These are phyloP conservation scores for Lipomyces mesembrius DNA, from an alignment of 805 yeast genomes.

Conservation along the genomic window DNA sequence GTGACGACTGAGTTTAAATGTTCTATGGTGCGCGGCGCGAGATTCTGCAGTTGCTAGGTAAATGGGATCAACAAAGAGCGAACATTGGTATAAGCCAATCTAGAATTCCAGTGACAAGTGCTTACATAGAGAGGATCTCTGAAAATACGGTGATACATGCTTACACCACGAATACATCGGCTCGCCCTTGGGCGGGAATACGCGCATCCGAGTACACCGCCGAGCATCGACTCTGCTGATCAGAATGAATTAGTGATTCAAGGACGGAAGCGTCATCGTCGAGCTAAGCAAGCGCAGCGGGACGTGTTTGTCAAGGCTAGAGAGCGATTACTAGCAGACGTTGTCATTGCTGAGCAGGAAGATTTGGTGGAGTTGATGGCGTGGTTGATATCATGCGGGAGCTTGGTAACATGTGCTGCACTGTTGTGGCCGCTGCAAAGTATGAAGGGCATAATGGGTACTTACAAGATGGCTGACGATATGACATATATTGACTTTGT, in stretches of 20 bases:
- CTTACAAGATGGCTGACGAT: neutral
- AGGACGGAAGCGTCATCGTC: slow-evolving; percentile 1
- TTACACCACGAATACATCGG: slow-evolving; percentile 4
- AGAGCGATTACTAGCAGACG: neutral
- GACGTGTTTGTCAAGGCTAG: neutral
- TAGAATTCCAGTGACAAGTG: neutral
- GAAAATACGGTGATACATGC: slow-evolving; percentile 3
- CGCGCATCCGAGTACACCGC: slow-evolving; percentile 1
- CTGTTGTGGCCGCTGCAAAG: slow-evolving; percentile 5
- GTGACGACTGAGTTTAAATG: no score
- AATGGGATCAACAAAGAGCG: neutral
- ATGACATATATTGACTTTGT: slow-evolving; percentile 1
- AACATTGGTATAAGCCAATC: neutral
- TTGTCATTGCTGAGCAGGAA: neutral
- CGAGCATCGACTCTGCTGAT: neutral
- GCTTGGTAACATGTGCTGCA: neutral
- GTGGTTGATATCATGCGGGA: slow-evolving; percentile 1
- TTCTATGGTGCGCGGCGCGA: neutral
- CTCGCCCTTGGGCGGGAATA: slow-evolving; percentile 9
- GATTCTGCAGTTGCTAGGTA: neutral
- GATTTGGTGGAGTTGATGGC: slow-evolving; percentile 2
- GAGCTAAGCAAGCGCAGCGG: slow-evolving; percentile 5
- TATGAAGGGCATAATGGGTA: neutral
- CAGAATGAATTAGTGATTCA: slow-evolving; percentile 2
- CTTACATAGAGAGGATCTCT: neutral